These are phyloP conservation scores for Thuja plicata DNA, from an alignment of 83 land plant genomes.

Conservation along the genomic window DNA sequence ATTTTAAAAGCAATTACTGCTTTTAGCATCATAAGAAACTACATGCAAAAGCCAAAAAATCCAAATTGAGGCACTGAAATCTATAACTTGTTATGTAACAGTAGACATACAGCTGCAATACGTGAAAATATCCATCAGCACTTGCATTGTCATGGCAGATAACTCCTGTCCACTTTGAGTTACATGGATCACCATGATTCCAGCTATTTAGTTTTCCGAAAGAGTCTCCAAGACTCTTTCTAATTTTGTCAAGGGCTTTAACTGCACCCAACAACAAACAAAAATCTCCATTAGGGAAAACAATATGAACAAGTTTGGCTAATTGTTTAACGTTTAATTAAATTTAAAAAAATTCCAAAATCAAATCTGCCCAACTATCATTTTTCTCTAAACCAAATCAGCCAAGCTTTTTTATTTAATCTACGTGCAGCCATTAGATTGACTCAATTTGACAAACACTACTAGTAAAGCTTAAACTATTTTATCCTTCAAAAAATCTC, in stretches of 20 bases:
- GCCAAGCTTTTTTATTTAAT: neutral
- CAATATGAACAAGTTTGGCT: neutral
- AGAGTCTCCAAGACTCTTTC: slow-evolving; percentile 17
- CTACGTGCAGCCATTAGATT: neutral
- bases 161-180: slow-evolving; percentile 54
- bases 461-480: neutral
- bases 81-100: neutral
- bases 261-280: slow-evolving; percentile 23
- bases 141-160: slow-evolving; percentile 21
- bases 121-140: slow-evolving; percentile 52
- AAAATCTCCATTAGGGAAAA: slow-evolving; percentile 5
- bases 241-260: slow-evolving; percentile 13
- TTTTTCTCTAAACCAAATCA: neutral
- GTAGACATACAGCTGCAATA: slow-evolving; percentile 45
- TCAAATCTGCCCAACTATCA: neutral
- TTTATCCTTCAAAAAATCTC: neutral
- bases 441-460: neutral
- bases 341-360: neutral
- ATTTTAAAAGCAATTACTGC: neutral
- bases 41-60: neutral
- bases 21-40: neutral
- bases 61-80: neutral
- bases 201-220: slow-evolving; percentile 18
- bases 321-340: neutral
- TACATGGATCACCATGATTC: slow-evolving; percentile 51